Percentiles rank a stretch among this genome's conserved stretches.
Evolutionary conservation across 768 basidiomycete genomes (phyloP).

Genomic region (Butyriboletus loyo): DNA sequence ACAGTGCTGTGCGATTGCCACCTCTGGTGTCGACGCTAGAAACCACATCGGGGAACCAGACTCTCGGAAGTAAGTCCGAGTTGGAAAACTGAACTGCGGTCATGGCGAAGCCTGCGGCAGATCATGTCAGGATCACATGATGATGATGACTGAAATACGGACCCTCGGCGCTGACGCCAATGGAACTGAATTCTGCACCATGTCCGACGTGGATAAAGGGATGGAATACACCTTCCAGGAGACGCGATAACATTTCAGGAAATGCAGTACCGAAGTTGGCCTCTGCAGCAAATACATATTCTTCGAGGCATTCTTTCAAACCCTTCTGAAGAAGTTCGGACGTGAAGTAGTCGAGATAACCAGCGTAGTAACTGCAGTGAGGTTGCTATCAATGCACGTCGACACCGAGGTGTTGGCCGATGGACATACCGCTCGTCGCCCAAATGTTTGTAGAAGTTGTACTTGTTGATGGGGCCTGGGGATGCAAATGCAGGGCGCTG

Average conservation of each 20-base stretch:
- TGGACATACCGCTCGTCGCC: constrained; percentile 50
- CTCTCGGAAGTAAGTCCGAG: constrained; percentile 16
- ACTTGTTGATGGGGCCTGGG: constrained; percentile 17
- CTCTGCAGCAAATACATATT: constrained; percentile 50
- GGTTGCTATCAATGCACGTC: background rate
- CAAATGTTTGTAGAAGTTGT: constrained; percentile 54
- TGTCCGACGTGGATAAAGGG: constrained; percentile 63
- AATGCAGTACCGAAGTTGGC: constrained; percentile 37
- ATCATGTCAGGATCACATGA: constrained; percentile 18
- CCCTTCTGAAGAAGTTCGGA: constrained; percentile 42
- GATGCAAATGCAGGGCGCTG: constrained; percentile 35
- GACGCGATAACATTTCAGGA: constrained; percentile 52
- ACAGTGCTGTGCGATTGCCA: constrained; percentile 37
- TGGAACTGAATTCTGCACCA: constrained; percentile 59
- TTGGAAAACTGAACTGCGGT: constrained; percentile 34
- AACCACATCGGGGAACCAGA: constrained; percentile 23
- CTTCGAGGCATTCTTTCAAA: constrained; percentile 44
- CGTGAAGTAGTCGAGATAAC: constrained; percentile 57
- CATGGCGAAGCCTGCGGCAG: constrained; percentile 50
- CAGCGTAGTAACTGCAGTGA: constrained; percentile 51
- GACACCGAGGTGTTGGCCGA: background rate
- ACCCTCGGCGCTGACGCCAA: constrained; percentile 66
- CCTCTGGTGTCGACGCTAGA: constrained; percentile 4
- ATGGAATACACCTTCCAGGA: constrained; percentile 56
- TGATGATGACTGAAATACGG: constrained; percentile 33